Percentiles rank a stretch among this genome's conserved stretches.
Evolutionary conservation across 75 land plant species (phyloP).

Genomic region (Chamaecyparis obtusa): DNA sequence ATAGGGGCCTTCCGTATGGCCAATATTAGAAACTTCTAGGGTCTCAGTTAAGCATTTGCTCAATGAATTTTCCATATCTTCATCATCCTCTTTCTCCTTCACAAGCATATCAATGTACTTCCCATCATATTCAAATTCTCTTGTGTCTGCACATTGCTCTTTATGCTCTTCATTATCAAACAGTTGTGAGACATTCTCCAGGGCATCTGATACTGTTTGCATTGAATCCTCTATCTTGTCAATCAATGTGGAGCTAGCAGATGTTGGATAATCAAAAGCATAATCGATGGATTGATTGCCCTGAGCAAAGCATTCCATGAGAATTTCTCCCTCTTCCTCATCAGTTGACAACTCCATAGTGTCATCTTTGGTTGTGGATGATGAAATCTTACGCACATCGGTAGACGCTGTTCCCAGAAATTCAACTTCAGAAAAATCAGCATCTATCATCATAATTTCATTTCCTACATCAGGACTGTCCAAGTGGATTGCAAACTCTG

Average conservation of each 20-base stretch:
- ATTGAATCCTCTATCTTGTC: slow-evolving; percentile 1
- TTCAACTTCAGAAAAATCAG: not conserved
- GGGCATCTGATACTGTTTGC: not conserved
- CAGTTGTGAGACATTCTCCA: not conserved
- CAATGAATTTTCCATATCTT: not conserved
- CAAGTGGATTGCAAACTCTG: not conserved
- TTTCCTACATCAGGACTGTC: not conserved
- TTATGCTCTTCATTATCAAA: not conserved
- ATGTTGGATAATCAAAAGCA: not conserved
- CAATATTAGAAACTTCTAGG: not conserved
- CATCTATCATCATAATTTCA: not conserved
- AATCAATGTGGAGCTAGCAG: not conserved
- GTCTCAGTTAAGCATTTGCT: slow-evolving; percentile 9
- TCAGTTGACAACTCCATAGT: not conserved
- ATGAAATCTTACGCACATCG: not conserved
- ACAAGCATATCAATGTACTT: not conserved
- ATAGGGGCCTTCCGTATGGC: not conserved
- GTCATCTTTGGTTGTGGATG: not conserved
- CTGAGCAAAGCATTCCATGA: not conserved
- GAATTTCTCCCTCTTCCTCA: slow-evolving; percentile 1
- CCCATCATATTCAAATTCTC: not conserved
- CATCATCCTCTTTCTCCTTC: slow-evolving; percentile 9
- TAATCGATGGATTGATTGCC: not conserved
- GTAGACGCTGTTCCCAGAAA: not conserved
- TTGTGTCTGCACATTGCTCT: slow-evolving; percentile 1